Evolutionary conservation across 148 eudicot genomes (phyloP), one percentile per base, ranked within the genome.

Genomic region (Nyssa sinensis): DNA sequence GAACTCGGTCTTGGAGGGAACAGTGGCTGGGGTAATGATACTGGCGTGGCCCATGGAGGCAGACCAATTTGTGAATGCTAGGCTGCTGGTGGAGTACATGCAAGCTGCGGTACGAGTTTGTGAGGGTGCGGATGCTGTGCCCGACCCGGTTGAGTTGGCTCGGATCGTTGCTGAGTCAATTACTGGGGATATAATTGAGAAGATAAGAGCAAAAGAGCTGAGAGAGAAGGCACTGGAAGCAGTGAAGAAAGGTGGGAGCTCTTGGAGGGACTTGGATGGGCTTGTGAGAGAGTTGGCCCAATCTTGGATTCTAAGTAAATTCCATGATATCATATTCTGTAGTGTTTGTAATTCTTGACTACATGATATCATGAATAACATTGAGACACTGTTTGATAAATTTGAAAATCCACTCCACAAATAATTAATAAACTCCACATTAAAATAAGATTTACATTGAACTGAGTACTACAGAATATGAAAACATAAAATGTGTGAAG

Each of bases 21-120:
- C 87, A 27, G 76, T 59, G 30, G 88, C 78, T 1, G 88, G 93
- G 53, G 87, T 86, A 32, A 83, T 80, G 88, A 69, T 91, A 71
- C 21, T 91, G 75, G 86, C 81, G 6, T 89, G 97, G 90, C 97
- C 97, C 12, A 88, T 87, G 86, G 90, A 88, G 70, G 88, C 83
- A 5, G 97, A 89, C 77, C 97, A 91, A 32, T 87, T 71, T 69
- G 37, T 84, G 16, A 77, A 87, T 71, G 90, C 90, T 0, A 75
- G 75, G 67, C 60, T 85, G 3, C 44, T 89, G 63, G 93, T 84
- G 32, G 90, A 91, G n/a, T 64, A 84, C 66, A 14, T 64, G 81
- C 88, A 78, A n/a, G 72, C 62, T 3, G 91, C 85, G 4, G 81
- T 87, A 7, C 71, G 60, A 21, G 66, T 84, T 5, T 80, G 86